Evolutionary conservation across 805 yeast genomes (phyloP).

Genomic region (Wickerhamiella vanderwaltii): DNA sequence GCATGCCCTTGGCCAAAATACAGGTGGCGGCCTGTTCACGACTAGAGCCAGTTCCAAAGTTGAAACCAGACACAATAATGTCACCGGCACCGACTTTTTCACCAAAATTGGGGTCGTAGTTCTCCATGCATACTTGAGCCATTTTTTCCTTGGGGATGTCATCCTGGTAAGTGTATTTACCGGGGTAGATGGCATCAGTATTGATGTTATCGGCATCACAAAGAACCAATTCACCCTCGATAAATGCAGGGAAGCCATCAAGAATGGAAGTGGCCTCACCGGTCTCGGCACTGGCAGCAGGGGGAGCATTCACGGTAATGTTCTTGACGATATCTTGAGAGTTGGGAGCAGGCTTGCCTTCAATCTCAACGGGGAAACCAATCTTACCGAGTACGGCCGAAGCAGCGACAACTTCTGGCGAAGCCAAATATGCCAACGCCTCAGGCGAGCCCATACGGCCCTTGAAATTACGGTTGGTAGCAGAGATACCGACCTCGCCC

Average conservation of each 20-base stretch:
- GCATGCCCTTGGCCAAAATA: conserved; percentile 84
- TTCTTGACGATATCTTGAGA: conserved; percentile 39
- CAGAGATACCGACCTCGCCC: conserved; percentile 97
- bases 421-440: conserved; percentile 88
- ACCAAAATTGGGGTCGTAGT: conserved; percentile 85
- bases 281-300: conserved; percentile 24
- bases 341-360: conserved; percentile 42
- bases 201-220: conserved; percentile 91
- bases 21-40: conserved; percentile 99
- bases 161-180: conserved; percentile 97
- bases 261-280: conserved; percentile 42
- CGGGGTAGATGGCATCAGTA: conserved; percentile 98
- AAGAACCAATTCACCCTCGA: conserved; percentile 81
- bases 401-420: conserved; percentile 98
- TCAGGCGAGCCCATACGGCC: conserved; percentile 99
- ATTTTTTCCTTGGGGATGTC: conserved; percentile 87
- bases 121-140: conserved; percentile 99
- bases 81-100: conserved; percentile 74
- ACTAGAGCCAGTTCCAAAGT: conserved; percentile 97
- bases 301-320: conserved; percentile 24
- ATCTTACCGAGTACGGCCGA: conserved; percentile 92
- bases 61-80: conserved; percentile 81
- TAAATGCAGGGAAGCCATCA: conserved; percentile 80
- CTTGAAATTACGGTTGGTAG: conserved; percentile 96
- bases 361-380: conserved; percentile 80